phyloP scores from a whole-genome alignment of 441 rosid species.

The Erodium chrysanthum region DNA sequence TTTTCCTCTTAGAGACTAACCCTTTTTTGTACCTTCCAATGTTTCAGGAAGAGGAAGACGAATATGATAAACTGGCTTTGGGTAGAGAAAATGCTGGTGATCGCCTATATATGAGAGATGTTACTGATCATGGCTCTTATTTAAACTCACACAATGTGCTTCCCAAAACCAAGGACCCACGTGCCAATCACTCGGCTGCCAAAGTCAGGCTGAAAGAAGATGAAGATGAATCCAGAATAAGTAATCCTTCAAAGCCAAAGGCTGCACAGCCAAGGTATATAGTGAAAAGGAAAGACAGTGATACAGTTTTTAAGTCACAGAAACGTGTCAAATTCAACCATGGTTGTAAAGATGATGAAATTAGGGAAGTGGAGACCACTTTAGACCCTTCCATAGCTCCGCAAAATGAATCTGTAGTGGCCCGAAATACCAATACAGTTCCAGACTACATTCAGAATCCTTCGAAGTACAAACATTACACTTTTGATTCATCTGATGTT shows the following conservation, averaged over 20 bases:
- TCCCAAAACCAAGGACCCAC: conserved; percentile 26
- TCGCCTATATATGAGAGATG: conserved; percentile 27
- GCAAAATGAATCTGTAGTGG: conserved; percentile 11
- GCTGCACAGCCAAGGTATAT: conserved; percentile 26
- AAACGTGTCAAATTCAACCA: conserved; percentile 41
- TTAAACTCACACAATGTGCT: conserved; percentile 22
- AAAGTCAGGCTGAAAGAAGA: conserved; percentile 39
- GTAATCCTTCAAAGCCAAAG: conserved; percentile 9
- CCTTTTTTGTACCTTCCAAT: not conserved
- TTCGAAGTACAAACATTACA: conserved; percentile 31
- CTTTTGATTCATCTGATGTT: conserved; percentile 29
- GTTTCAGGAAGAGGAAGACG: conserved; percentile 45
- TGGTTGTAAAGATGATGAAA: conserved; percentile 15
- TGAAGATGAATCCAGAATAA: conserved; percentile 24
- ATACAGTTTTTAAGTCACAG: conserved; percentile 24
- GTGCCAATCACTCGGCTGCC: conserved; percentile 38
- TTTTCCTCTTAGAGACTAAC: not conserved
- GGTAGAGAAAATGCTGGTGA: conserved; percentile 29
- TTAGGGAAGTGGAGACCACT: not conserved
- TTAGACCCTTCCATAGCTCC: conserved; percentile 20
- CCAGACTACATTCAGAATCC: conserved; percentile 41
- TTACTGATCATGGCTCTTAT: conserved; percentile 17
- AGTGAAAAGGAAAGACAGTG: conserved; percentile 33
- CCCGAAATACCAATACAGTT: conserved; percentile 20
- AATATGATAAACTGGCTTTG: conserved; percentile 40